Evolutionary conservation across 148 eudicot species (phyloP).

Genomic region (Suaeda aralocaspica): DNA sequence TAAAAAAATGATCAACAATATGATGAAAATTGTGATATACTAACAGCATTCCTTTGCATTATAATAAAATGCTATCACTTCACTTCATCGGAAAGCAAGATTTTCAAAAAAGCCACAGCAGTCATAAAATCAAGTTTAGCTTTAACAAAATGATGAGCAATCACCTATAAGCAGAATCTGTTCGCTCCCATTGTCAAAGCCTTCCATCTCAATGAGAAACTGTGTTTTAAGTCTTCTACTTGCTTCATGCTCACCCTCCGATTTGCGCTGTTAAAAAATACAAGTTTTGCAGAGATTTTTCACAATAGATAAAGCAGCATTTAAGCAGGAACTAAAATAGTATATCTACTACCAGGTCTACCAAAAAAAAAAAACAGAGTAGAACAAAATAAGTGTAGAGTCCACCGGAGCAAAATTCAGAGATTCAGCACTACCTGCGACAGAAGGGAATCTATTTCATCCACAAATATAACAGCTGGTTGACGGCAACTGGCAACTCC

Average conservation of each 20-base stretch:
- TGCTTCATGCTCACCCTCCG: conserved; percentile 99
- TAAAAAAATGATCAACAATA: not conserved
- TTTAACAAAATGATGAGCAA: not conserved
- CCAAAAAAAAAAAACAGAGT: conserved; percentile 3
- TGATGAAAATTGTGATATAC: not conserved
- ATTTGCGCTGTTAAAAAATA: conserved; percentile 70
- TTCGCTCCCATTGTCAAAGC: conserved; percentile 86
- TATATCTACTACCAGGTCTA: not conserved
- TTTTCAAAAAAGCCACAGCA: not conserved
- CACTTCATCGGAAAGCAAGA: not conserved
- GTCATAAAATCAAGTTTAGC: not conserved
- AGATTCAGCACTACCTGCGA: conserved; percentile 62
- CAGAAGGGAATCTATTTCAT: conserved; percentile 97
- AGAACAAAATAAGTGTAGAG: too few species aligned
- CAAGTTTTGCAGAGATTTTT: conserved; percentile 15
- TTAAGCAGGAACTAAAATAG: conserved; percentile 7
- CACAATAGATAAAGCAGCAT: not conserved
- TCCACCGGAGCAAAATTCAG: too few species aligned
- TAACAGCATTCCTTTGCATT: not conserved
- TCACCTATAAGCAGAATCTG: conserved; percentile 94
- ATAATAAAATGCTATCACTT: not conserved
- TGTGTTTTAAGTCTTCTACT: conserved; percentile 97
- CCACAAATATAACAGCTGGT: conserved; percentile 98
- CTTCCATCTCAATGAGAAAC: conserved; percentile 99
- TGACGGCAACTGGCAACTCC: conserved; percentile 99